These are phyloP conservation scores for Penicillium ochrochloron DNA, from an alignment of 495 filamentous ascomycete genomes.

Conservation along the genomic window DNA sequence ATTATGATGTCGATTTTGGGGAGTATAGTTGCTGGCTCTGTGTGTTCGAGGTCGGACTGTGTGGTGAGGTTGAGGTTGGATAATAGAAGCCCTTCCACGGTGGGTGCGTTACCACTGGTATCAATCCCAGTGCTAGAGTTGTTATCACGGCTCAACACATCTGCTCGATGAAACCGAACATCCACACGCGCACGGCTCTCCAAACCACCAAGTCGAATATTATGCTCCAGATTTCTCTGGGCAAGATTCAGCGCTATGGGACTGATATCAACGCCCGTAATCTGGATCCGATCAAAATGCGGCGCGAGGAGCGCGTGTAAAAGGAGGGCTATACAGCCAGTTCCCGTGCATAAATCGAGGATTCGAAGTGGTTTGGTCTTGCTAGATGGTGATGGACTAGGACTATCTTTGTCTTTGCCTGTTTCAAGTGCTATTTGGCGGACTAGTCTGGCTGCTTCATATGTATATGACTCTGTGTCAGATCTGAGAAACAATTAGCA, in stretches of 20 bases:
- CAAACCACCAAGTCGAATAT: conserved; percentile 41
- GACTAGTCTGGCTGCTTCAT: conserved; percentile 57
- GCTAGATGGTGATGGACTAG: neutral
- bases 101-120: neutral
- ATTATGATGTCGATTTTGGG: conserved; percentile 69
- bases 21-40: neutral
- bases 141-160: conserved; percentile 53
- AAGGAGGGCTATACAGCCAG: conserved; percentile 86
- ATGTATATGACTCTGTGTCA: conserved; percentile 74
- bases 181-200: conserved; percentile 33
- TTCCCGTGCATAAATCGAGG: conserved; percentile 87
- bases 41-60: neutral
- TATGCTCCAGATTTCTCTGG: conserved; percentile 60
- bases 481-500: conserved; percentile 39
- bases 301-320: conserved; percentile 60
- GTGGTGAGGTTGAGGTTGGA: conserved; percentile 1
- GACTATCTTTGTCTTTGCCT: neutral
- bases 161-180: conserved; percentile 55
- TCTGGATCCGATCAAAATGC: conserved; percentile 32
- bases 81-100: conserved; percentile 21
- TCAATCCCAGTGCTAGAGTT: neutral
- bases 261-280: conserved; percentile 49
- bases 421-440: conserved; percentile 13
- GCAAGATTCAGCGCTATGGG: conserved; percentile 64
- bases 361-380: conserved; percentile 53